These are phyloP conservation scores for Metschnikowia lunata DNA, from an alignment of 805 yeast genomes.

Conservation along the genomic window DNA sequence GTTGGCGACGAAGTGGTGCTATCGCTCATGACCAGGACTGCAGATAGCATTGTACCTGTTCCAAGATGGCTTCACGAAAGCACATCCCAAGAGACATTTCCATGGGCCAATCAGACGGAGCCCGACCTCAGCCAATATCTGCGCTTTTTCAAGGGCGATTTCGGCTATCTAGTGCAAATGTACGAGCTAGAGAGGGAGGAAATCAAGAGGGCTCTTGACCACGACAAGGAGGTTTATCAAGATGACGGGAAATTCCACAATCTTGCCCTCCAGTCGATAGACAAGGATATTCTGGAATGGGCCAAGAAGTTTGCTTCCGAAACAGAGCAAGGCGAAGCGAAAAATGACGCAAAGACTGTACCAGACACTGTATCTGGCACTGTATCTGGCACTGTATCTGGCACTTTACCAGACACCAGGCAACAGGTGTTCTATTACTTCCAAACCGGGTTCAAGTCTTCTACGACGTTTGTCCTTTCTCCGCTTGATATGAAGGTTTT, in stretches of 20 bases:
- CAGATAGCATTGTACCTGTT: conserved; percentile 47
- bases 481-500: conserved; percentile 77
- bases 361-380: too few relatives aligned
- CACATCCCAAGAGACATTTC: conserved; percentile 38
- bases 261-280: conserved; percentile 54
- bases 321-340: neutral
- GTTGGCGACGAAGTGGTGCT: conserved; percentile 52
- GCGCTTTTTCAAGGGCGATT: conserved; percentile 66
- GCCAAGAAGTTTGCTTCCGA: conserved; percentile 24
- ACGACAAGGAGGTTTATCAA: conserved; percentile 56
- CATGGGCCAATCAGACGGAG: conserved; percentile 41
- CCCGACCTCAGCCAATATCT: conserved; percentile 43
- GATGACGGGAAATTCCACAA: conserved; percentile 54
- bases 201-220: conserved; percentile 47
- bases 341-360: neutral
- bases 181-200: conserved; percentile 56
- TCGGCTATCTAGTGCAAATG: conserved; percentile 48
- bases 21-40: conserved; percentile 54
- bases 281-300: conserved; percentile 40
- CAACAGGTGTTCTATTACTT: conserved; percentile 57
- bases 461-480: conserved; percentile 61
- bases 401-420: conserved; percentile 28
- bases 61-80: conserved; percentile 33
- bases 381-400: too few relatives aligned
- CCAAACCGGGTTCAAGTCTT: conserved; percentile 68